phyloP scores from a whole-genome alignment of 768 basidiomycete species.

The Mycena belliarum region DNA sequence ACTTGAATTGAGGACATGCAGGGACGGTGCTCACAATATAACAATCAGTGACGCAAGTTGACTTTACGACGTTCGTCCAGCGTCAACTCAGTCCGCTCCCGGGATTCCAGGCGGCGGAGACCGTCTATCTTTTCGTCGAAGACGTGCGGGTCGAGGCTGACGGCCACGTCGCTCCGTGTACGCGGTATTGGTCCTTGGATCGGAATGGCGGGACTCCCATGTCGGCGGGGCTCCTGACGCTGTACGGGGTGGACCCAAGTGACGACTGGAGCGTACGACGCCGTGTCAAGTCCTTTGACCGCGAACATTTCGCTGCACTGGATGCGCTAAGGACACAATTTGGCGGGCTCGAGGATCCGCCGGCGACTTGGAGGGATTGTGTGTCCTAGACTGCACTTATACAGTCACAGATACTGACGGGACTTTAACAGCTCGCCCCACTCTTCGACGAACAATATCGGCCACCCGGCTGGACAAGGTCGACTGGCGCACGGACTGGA shows the following conservation, averaged over 20 bases:
- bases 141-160: conserved; percentile 1
- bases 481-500: conserved; percentile 7
- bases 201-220: not conserved
- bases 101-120: not conserved
- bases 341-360: not conserved
- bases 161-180: not conserved
- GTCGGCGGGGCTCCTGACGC: not conserved
- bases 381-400: not conserved
- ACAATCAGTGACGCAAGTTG: not conserved
- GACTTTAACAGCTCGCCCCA: not conserved
- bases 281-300: not conserved
- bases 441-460: not conserved
- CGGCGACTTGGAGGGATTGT: not conserved
- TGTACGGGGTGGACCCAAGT: not conserved
- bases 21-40: not conserved
- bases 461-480: not conserved
- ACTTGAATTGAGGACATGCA: not conserved
- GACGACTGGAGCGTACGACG: not conserved
- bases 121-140: conserved; percentile 2
- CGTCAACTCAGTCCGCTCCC: not conserved
- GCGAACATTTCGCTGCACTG: not conserved
- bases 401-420: not conserved
- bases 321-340: not conserved
- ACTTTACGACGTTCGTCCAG: not conserved
- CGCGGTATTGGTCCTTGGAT: conserved; percentile 3